These are phyloP conservation scores for Chaetomiaceae sp. DNA, from an alignment of 2,329 filamentous ascomycete species.

Conservation along the genomic window DNA sequence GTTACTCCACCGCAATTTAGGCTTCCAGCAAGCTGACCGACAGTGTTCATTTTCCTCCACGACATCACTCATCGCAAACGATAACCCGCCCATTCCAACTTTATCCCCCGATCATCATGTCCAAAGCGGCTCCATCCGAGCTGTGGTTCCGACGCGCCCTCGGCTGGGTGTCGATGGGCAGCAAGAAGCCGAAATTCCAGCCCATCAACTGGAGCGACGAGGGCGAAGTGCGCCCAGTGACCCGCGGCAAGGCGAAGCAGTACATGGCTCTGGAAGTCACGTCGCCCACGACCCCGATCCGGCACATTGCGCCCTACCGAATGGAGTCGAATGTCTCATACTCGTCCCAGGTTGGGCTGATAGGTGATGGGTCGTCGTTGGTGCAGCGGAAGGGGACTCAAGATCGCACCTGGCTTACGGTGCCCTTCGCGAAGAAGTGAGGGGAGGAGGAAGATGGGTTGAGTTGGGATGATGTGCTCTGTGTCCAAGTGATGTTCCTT, in stretches of 20 bases:
- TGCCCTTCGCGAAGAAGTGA: not conserved
- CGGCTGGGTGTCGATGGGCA: not conserved
- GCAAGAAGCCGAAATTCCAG: slow-evolving; percentile 1
- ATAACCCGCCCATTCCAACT: not conserved
- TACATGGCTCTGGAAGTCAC: not conserved
- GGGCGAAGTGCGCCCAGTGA: slow-evolving; percentile 5
- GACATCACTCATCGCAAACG: not conserved
- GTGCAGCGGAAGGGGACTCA: not conserved
- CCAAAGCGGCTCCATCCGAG: not conserved
- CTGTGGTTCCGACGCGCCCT: slow-evolving; percentile 7
- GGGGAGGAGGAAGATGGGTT: not conserved
- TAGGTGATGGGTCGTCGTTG: not conserved
- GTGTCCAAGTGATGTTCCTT: not conserved
- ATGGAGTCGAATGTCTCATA: slow-evolving; percentile 4
- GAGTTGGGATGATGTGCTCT: not conserved
- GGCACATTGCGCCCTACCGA: not conserved
- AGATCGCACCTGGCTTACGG: not conserved
- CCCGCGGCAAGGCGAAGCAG: slow-evolving; percentile 14
- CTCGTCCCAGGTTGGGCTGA: slow-evolving; percentile 4
- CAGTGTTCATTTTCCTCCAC: too few species aligned
- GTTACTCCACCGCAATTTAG: too few species aligned
- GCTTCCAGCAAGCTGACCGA: too few species aligned
- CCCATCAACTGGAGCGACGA: slow-evolving; percentile 7
- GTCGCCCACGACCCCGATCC: not conserved
- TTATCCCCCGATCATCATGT: not conserved